phyloP scores from a whole-genome alignment of 495 filamentous ascomycete genomes.

The Penicillium desertorum region DNA sequence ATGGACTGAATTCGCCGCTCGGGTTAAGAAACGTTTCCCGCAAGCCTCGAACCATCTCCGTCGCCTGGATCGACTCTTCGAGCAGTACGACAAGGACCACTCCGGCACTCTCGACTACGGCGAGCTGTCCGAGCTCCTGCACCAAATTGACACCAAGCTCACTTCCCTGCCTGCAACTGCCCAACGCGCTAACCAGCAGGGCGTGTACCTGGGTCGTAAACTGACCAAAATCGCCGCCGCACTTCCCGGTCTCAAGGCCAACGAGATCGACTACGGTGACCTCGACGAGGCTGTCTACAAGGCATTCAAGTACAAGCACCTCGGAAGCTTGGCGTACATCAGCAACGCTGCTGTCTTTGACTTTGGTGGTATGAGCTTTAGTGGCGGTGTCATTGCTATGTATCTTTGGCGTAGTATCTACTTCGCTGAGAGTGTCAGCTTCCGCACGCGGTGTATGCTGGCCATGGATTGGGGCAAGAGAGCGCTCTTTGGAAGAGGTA shows the following conservation, averaged over 20 bases:
- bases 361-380: constrained; percentile 71
- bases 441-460: constrained; percentile 83
- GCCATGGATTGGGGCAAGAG: constrained; percentile 99
- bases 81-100: constrained; percentile 88
- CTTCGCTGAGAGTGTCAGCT: constrained; percentile 95
- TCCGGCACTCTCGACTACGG: constrained; percentile 90
- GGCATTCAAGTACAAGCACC: constrained; percentile 90
- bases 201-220: constrained; percentile 88
- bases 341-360: constrained; percentile 97
- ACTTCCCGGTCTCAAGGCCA: constrained; percentile 70
- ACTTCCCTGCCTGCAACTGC: constrained; percentile 85
- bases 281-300: constrained; percentile 91
- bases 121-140: constrained; percentile 83
- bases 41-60: constrained; percentile 89
- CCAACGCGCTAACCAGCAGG: constrained; percentile 97
- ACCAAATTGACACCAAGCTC: constrained; percentile 87
- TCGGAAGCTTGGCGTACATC: constrained; percentile 92
- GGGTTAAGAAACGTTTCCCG: constrained; percentile 85
- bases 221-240: constrained; percentile 87
- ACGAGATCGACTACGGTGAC: constrained; percentile 84
- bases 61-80: constrained; percentile 85
- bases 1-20: constrained; percentile 79
- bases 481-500: constrained; percentile 92
- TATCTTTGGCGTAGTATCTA: constrained; percentile 97
- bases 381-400: constrained; percentile 86